Conservation (phyloP, 192 early-diverging fungal species). For the Coemansia sp. region DNA sequence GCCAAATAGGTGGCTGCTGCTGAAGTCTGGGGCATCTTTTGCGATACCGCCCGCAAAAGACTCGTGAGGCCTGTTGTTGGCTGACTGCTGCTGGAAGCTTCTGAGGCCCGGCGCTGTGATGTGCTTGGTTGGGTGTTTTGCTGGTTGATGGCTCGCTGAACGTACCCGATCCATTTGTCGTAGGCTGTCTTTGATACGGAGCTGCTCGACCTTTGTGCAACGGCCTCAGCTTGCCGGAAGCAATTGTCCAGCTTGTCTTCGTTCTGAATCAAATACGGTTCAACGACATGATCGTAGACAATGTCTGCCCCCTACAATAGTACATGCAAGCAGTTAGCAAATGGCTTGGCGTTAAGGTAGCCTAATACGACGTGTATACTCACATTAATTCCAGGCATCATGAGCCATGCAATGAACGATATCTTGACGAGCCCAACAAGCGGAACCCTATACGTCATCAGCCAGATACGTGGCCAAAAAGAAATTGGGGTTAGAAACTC, state of each 20-base stretch:
- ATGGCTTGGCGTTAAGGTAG: neutral
- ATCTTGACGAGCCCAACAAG: constrained; percentile 53
- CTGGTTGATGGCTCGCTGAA: constrained; percentile 41
- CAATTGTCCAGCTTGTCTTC: constrained; percentile 43
- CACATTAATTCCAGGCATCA: constrained; percentile 56
- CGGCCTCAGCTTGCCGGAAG: constrained; percentile 45
- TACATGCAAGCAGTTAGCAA: neutral
- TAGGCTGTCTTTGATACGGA: constrained; percentile 44
- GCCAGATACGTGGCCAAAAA: neutral
- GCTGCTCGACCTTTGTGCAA: constrained; percentile 44
- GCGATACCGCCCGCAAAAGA: constrained; percentile 35
- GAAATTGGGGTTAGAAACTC: neutral
- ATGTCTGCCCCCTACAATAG: constrained; percentile 43
- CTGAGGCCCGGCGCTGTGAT: constrained; percentile 6
- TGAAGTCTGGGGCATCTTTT: constrained; percentile 34
- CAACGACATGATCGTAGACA: constrained; percentile 52
- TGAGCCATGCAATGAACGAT: constrained; percentile 50
- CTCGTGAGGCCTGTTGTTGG: constrained; percentile 18
- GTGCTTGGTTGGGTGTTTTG: constrained; percentile 1
- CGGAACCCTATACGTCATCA: constrained; percentile 47
- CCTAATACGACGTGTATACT: constrained; percentile 10
- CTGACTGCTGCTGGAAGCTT: neutral
- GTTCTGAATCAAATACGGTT: constrained; percentile 46
- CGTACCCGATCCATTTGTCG: constrained; percentile 52
- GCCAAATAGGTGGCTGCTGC: constrained; percentile 36